These are phyloP conservation scores for Saccharomycopsis javanensis DNA, from an alignment of 805 yeast genomes.

Conservation along the genomic window DNA sequence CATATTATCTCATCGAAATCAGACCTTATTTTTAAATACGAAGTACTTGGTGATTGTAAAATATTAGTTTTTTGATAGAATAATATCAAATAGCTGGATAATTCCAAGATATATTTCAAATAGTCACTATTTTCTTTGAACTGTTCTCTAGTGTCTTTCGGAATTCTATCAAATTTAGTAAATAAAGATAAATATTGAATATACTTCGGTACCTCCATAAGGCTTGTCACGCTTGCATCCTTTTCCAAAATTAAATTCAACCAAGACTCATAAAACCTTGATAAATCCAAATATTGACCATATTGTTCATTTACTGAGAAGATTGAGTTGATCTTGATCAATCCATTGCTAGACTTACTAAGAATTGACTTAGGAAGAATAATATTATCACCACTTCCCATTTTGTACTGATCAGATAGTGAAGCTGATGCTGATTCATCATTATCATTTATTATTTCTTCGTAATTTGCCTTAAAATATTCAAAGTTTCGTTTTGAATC, in stretches of 20 bases:
- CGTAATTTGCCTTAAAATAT: constrained; percentile 31
- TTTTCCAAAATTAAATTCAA: constrained; percentile 33
- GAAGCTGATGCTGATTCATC: constrained; percentile 23
- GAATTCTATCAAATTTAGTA: constrained; percentile 29
- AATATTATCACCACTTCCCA: neutral
- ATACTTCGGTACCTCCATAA: constrained; percentile 28
- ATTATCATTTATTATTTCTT: constrained; percentile 26
- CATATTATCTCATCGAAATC: constrained; percentile 53
- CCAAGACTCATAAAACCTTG: constrained; percentile 43
- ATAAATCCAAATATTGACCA: constrained; percentile 58
- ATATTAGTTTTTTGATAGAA: constrained; percentile 44
- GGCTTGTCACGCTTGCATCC: constrained; percentile 22
- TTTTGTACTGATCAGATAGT: constrained; percentile 24
- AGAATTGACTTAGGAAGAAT: constrained; percentile 25
- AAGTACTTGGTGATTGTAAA: constrained; percentile 31
- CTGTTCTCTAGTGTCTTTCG: constrained; percentile 5
- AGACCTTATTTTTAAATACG: constrained; percentile 19
- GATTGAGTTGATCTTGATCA: constrained; percentile 35
- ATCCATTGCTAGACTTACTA: constrained; percentile 40
- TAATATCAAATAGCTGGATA: constrained; percentile 40
- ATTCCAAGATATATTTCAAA: constrained; percentile 33
- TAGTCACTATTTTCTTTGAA: constrained; percentile 28
- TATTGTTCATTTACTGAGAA: constrained; percentile 53
- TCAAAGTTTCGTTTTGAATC: constrained; percentile 26
- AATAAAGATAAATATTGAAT: constrained; percentile 41